Percentiles rank a stretch among this genome's conserved stretches.
These are phyloP conservation scores for Goniomonas avonlea DNA, from an alignment of 78 protist genomes.

Conservation along the genomic window DNA sequence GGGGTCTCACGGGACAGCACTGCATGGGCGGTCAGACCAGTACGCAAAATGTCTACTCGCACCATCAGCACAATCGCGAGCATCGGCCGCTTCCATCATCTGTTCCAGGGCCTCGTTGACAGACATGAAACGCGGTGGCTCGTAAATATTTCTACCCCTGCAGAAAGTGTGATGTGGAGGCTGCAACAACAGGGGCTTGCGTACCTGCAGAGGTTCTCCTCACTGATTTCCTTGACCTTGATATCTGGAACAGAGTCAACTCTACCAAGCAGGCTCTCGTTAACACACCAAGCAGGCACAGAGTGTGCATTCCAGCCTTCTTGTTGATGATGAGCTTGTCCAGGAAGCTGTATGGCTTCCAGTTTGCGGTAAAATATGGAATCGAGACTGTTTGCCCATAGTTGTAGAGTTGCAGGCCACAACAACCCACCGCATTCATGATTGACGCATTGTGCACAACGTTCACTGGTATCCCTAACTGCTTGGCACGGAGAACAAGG, in stretches of 20 bases:
- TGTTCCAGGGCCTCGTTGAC: constrained; percentile 66
- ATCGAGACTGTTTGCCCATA: constrained; percentile 95
- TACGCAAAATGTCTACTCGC: too few relatives aligned
- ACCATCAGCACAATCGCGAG: too few relatives aligned
- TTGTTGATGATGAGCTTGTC: constrained; percentile 71
- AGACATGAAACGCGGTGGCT: constrained; percentile 97
- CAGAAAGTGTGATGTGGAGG: neutral
- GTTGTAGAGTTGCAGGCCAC: constrained; percentile 92
- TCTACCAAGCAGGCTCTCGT: too few relatives aligned
- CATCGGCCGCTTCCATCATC: constrained; percentile 68
- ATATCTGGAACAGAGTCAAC: constrained; percentile 88
- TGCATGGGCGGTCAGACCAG: too few relatives aligned
- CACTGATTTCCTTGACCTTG: constrained; percentile 88
- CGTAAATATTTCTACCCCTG: constrained; percentile 72
- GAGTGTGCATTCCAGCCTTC: constrained; percentile 86
- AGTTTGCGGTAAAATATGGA: constrained; percentile 67
- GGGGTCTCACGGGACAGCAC: neutral
- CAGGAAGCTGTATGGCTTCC: constrained; percentile 89
- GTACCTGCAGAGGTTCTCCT: constrained; percentile 66
- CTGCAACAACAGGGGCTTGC: neutral
- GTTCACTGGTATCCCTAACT: constrained; percentile 30
- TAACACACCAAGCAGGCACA: constrained; percentile 79
- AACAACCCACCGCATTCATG: constrained; percentile 95
- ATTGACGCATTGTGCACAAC: constrained; percentile 97
- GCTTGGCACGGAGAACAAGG: constrained; percentile 72